Conservation (phyloP, 73 alveolate genomes). For the Paramecium pentaurelia region DNA sequence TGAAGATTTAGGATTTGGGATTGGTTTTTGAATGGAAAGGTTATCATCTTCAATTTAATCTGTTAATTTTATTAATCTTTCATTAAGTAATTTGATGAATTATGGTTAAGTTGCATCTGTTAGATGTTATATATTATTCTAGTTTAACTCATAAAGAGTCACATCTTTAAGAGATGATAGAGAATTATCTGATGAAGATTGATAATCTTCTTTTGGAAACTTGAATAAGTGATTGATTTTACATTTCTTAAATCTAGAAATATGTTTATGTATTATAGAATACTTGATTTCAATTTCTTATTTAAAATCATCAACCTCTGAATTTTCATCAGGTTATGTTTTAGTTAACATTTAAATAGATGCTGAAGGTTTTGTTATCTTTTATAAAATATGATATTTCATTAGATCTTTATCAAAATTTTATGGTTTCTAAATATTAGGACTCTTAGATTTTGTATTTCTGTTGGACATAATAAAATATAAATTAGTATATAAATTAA, state of each 20-base stretch:
- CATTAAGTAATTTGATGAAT: background rate
- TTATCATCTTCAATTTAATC: background rate
- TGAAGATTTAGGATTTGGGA: background rate
- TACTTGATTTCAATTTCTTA: constrained; percentile 5
- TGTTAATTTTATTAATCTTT: background rate
- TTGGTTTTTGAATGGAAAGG: background rate
- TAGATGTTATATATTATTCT: background rate
- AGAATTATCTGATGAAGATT: background rate
- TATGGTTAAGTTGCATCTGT: constrained; percentile 39
- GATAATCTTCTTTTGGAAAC: background rate
- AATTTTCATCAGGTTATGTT: background rate
- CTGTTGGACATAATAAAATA: background rate
- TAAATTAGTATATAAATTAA: background rate
- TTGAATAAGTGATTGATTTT: background rate
- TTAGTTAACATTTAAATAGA: background rate
- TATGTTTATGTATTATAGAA: background rate
- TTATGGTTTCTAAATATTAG: background rate
- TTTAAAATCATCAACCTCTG: background rate
- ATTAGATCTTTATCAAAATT: background rate
- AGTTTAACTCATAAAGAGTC: background rate
- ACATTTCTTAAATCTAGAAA: background rate
- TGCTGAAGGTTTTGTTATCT: background rate
- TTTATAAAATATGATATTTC: background rate
- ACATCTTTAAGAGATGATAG: background rate
- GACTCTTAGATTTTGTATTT: background rate